Base-by-base conservation (phyloP, 192 early-diverging fungal species). In the Entomortierella lignicola region DNA sequence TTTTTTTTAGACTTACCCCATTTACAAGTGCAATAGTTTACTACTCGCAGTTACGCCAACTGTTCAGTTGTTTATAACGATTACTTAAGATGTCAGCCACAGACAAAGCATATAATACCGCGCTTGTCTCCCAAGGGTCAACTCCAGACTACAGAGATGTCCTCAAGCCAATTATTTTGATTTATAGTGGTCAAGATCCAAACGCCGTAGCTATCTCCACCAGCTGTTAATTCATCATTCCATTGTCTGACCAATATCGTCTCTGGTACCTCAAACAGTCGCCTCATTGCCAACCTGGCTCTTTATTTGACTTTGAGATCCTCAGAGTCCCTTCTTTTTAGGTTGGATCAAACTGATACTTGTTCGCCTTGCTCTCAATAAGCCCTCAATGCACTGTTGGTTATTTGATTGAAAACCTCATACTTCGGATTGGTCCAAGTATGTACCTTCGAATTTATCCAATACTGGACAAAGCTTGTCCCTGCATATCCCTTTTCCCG, bases 401-500 rank as follows among this genome's bases (percentile, higher is more conserved):
- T 8, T 74, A 60, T 23, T 42, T 74, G 41, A 6, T 51, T 21
- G 29, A 60, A 27, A 60, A 60, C 23, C 25, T 74, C 37, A 74
- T 74, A 64, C 72, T 64, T 0, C 42, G 52, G 18, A 67, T 74
- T 29, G 43, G 37, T 8, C 43, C 63, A 5, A 61, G n/a, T 66
- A 31, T 74, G 64, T 21, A 74, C 72, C 1, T 51, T 61, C 4
- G 63, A 66, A 21, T 66, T 67, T 61, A 57, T 74, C 18, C 72
- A 74, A 47, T 74, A 74, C 34, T 66, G 72, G 72, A 58, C 63
- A 18, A 53, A 61, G n/a, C 21, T 74, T 12, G 56, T 67, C 15
- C 3, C 32, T 7, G 56, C 34, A 15, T 67, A 74, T n/a, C n/a
- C n/a, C n/a, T n/a, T n/a, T n/a, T n/a, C n/a, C n/a, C n/a, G n/a